Evolutionary conservation across 1,139 yeast species (phyloP), one percentile per base, ranked within the genome.

Genomic region (Geotrichum fermentans): DNA sequence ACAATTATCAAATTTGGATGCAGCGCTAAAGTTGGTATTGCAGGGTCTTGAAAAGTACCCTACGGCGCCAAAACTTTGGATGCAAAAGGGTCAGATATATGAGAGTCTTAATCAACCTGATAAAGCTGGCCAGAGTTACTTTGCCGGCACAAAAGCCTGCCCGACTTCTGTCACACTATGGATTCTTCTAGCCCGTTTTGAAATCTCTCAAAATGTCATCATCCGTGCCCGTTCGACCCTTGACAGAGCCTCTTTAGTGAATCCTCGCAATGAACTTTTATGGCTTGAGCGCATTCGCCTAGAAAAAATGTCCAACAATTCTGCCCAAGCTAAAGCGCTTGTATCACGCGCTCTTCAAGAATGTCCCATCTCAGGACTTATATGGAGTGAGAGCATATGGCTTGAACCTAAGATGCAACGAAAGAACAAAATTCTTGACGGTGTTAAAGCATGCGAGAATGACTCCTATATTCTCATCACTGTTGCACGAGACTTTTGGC

Each of bases 151-250:
- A 0, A 73, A 74, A 47, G 58, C 57, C 1, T 68, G 82, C 42
- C 78, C 83, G 0, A 44, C 63, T 0, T 68, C 70, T 1, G 62
- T 72, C 0, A 57, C 66, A 1, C 56, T 88, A 5, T 87, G 95
- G 94, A 63, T 78, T 1, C 54, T 68, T 2, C 62, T 80, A n/a
- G 72, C 89, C 0, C 56, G 62, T 1, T 55, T 79, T 1, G 84
- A 82, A 54, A 78, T 73, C 49, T 47, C 61, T 0, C 56, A 63
- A 5, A 63, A 74, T 5, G 69, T 69, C 0, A 70, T 74, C 7
- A 75, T 82, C 3, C 73, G 79, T 52, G 92, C 96, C 0, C 75
- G 96, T 50, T 82, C 96, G 0, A 72, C 77, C 1, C 65, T 89
- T 14, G 97, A 88, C 57, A 70, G 79, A 32, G 95, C 88, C 0